Percentiles rank a stretch among this genome's conserved stretches.
Conservation (phyloP, 225 moss, liverwort and hornwort species). For the Physcomitrellopsis africana region DNA sequence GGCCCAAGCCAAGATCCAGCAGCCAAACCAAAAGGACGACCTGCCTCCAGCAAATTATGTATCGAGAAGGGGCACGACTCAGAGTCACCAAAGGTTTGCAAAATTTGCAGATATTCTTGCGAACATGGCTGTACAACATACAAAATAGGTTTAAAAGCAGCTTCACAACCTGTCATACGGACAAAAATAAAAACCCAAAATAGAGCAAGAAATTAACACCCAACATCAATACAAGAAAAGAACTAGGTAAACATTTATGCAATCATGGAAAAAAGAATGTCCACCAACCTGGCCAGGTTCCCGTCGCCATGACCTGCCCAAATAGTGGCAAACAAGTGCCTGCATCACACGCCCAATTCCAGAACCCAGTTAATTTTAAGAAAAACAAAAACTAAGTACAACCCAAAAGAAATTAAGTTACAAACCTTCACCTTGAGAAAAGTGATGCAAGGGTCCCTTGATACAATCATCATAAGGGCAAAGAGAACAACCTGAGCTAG, state of each 20-base stretch:
- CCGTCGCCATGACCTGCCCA: constrained; percentile 90
- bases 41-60: constrained; percentile 63
- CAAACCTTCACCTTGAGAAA: background rate
- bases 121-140: constrained; percentile 43
- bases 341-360: constrained; percentile 46
- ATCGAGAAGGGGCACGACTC: constrained; percentile 63
- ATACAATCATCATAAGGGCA: background rate
- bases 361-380: no score
- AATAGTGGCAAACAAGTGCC: constrained; percentile 89
- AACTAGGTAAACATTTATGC: constrained; percentile 15
- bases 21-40: constrained; percentile 53
- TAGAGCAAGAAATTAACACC: background rate
- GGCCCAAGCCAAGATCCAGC: constrained; percentile 73
- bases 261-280: background rate
- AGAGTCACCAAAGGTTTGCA: constrained; percentile 68
- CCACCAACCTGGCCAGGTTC: constrained; percentile 62
- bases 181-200: no score
- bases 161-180: background rate
- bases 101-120: constrained; percentile 62
- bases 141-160: background rate
- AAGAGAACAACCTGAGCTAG: constrained; percentile 79
- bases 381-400: no score
- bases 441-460: no score
- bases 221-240: constrained; percentile 9
- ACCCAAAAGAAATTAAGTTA: background rate